A percentile compares a stretch with the other conserved stretches of the same genome.
phyloP scores from a whole-genome alignment of 305 asterid genomes.

The Fraxinus nigra region DNA sequence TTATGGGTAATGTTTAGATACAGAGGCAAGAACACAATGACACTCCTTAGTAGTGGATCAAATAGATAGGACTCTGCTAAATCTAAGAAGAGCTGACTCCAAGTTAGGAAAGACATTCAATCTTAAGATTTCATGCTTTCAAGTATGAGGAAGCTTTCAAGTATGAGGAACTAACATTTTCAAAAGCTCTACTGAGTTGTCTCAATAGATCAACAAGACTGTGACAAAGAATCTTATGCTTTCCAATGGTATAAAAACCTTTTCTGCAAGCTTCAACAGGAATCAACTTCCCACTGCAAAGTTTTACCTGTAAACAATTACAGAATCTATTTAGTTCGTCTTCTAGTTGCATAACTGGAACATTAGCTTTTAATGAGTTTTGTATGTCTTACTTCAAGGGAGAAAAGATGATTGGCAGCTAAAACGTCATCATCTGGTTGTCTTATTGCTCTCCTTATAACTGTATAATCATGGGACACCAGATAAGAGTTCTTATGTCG shows the following conservation, averaged over 20 bases:
- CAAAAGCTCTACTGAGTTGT: slow-evolving; percentile 92
- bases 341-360: neutral
- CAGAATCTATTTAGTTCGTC: slow-evolving; percentile 13
- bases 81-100: slow-evolving; percentile 1
- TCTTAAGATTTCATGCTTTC: slow-evolving; percentile 19
- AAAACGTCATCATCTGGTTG: slow-evolving; percentile 41
- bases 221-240: slow-evolving; percentile 82
- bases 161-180: slow-evolving; percentile 56
- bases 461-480: slow-evolving; percentile 35
- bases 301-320: slow-evolving; percentile 65
- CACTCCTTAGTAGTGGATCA: neutral
- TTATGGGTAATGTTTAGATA: neutral
- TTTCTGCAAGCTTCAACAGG: slow-evolving; percentile 69
- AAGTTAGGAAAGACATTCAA: neutral
- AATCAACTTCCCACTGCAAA: slow-evolving; percentile 81
- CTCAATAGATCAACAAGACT: slow-evolving; percentile 92
- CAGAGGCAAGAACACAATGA: neutral
- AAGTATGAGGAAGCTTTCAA: slow-evolving; percentile 27
- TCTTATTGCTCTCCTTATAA: slow-evolving; percentile 59
- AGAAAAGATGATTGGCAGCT: slow-evolving; percentile 66
- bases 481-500: neutral
- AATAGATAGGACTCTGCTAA: neutral
- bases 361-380: neutral
- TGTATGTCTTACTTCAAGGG: slow-evolving; percentile 63
- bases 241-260: slow-evolving; percentile 74